phyloP scores from a whole-genome alignment of 2,329 filamentous ascomycete genomes.

The Aspergillus fructus region DNA sequence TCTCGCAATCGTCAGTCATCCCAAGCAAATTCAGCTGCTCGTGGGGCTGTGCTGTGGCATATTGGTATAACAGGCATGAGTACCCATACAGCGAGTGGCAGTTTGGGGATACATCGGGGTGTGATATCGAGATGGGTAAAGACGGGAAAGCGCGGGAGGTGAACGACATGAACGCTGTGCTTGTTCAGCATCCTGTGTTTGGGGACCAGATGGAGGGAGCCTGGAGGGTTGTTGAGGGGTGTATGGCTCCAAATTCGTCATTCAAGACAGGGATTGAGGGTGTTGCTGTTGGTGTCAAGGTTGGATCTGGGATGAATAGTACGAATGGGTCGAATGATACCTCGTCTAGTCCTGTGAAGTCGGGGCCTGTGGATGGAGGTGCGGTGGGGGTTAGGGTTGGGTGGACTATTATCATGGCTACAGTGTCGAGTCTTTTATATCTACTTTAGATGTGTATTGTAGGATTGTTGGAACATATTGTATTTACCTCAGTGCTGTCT shows the following conservation, averaged over 20 bases:
- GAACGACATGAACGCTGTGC: not conserved
- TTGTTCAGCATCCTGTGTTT: not conserved
- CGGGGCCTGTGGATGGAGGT: not conserved
- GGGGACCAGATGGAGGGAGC: not conserved
- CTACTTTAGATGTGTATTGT: not conserved
- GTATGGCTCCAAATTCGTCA: not conserved
- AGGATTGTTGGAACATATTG: no score
- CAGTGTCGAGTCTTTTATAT: not conserved
- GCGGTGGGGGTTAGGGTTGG: not conserved
- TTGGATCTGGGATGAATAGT: no score
- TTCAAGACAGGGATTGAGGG: not conserved
- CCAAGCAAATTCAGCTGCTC: constrained; percentile 3
- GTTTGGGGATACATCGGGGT: not conserved
- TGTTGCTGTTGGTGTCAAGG: not conserved
- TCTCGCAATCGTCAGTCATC: constrained; percentile 1
- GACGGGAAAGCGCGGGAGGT: not conserved
- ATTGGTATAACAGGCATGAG: constrained; percentile 9
- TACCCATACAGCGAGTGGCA: constrained; percentile 14
- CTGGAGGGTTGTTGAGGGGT: not conserved
- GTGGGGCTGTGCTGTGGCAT: constrained; percentile 10
- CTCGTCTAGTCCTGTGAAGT: not conserved
- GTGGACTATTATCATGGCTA: not conserved
- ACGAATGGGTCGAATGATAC: no score
- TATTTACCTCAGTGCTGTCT: no score
- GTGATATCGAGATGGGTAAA: not conserved